Conservation (phyloP, 2,329 filamentous ascomycete genomes). For the Penicillium frequentans region DNA sequence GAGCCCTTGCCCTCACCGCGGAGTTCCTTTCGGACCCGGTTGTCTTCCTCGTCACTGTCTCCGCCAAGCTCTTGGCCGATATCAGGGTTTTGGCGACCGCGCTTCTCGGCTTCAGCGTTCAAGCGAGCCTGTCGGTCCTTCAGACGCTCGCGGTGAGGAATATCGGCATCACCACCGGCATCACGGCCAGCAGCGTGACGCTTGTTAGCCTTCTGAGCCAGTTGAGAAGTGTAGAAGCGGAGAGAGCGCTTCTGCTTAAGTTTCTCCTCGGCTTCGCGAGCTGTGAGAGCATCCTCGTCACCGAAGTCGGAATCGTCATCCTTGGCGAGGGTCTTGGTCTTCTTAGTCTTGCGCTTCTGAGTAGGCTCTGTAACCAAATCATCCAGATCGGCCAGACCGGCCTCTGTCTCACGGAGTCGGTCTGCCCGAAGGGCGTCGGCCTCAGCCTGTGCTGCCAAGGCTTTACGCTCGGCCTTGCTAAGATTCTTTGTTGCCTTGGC, state of each 20-base stretch:
- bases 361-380: constrained; percentile 54
- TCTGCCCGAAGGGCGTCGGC: constrained; percentile 56
- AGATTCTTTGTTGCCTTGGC: constrained; percentile 45
- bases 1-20: constrained; percentile 36
- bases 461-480: constrained; percentile 51
- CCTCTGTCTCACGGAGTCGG: constrained; percentile 59
- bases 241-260: constrained; percentile 85
- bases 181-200: constrained; percentile 64
- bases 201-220: constrained; percentile 90
- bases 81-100: constrained; percentile 65
- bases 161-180: constrained; percentile 59
- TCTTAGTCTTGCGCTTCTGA: constrained; percentile 47
- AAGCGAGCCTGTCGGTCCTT: constrained; percentile 82
- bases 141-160: constrained; percentile 82
- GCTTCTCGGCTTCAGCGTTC: constrained; percentile 82
- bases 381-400: constrained; percentile 72
- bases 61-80: constrained; percentile 69
- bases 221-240: constrained; percentile 97
- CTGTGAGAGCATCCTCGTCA: constrained; percentile 78
- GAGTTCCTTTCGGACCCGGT: constrained; percentile 54
- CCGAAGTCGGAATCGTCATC: constrained; percentile 83
- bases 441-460: constrained; percentile 55
- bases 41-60: constrained; percentile 67
- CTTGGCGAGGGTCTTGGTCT: constrained; percentile 31
- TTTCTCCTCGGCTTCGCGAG: constrained; percentile 80